Conservation (phyloP, 257 asterid species). For the Mentha longifolia region DNA sequence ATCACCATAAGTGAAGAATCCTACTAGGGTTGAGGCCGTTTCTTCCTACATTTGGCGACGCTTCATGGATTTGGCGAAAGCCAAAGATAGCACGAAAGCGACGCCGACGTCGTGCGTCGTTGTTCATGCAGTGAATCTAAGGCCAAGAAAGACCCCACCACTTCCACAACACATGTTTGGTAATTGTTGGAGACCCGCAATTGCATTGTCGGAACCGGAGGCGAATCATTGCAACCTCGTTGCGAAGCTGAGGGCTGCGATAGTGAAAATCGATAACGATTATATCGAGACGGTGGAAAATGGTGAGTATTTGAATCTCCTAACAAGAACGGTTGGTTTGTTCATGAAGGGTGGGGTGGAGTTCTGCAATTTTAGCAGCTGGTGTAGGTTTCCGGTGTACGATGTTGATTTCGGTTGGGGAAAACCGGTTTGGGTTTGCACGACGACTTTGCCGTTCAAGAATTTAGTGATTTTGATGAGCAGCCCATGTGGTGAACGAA, state of each 20-base stretch:
- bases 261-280: background rate
- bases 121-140: constrained; percentile 25
- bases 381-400: constrained; percentile 51
- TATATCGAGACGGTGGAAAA: background rate
- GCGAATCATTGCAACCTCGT: background rate
- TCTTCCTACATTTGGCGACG: constrained; percentile 28
- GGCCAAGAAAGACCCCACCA: constrained; percentile 21
- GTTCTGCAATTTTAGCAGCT: constrained; percentile 39
- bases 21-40: constrained; percentile 19
- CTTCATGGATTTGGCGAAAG: background rate
- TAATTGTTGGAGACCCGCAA: constrained; percentile 13
- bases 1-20: background rate
- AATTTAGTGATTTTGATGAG: constrained; percentile 34
- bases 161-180: constrained; percentile 14
- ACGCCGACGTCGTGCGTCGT: constrained; percentile 15
- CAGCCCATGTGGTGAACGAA: constrained; percentile 38
- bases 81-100: background rate
- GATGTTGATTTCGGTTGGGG: constrained; percentile 62
- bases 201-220: constrained; percentile 4
- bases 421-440: constrained; percentile 45
- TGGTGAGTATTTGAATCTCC: constrained; percentile 22
- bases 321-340: background rate
- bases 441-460: constrained; percentile 30
- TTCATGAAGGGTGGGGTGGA: background rate
- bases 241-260: constrained; percentile 22